Conservation (phyloP, 2,329 filamentous ascomycete species). For the Cladosporium sp. region DNA sequence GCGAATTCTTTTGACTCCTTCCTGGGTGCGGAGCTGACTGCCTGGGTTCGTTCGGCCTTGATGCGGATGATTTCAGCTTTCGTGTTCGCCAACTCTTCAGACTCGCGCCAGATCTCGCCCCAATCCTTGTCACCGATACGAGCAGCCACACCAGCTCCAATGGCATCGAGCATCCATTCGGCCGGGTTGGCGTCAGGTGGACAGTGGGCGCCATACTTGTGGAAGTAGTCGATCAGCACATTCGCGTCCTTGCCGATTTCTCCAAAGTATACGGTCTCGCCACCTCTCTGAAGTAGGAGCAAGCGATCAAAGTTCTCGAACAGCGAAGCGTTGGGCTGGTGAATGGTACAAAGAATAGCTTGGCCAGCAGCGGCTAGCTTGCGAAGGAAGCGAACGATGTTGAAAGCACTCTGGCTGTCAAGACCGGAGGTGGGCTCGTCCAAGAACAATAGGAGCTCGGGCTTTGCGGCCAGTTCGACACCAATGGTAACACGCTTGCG, state of each 20-base stretch:
- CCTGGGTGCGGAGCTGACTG: conserved; percentile 44
- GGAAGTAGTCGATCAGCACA: conserved; percentile 62
- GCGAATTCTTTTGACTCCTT: conserved; percentile 74
- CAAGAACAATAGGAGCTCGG: conserved; percentile 72
- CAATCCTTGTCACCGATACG: conserved; percentile 75
- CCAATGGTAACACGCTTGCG: conserved; percentile 67
- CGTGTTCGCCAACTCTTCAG: conserved; percentile 65
- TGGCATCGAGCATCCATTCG: conserved; percentile 84
- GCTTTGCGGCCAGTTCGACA: conserved; percentile 63
- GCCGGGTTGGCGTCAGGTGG: conserved; percentile 57
- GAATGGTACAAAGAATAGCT: conserved; percentile 86
- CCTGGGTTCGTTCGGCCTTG: conserved; percentile 60
- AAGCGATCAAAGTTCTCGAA: conserved; percentile 89
- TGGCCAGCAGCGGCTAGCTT: conserved; percentile 79
- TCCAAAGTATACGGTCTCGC: conserved; percentile 81
- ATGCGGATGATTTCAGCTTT: conserved; percentile 68
- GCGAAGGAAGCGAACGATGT: conserved; percentile 75
- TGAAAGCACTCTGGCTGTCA: conserved; percentile 71
- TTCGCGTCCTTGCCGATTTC: conserved; percentile 75
- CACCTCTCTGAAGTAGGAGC: conserved; percentile 74
- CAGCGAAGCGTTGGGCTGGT: conserved; percentile 81
- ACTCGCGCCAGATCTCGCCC: conserved; percentile 76
- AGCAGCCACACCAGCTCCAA: conserved; percentile 71
- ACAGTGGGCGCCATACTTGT: conserved; percentile 48
- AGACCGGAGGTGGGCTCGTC: conserved; percentile 78